Conservation (phyloP, 805 yeast species). For the Hanseniaspora lindneri region DNA sequence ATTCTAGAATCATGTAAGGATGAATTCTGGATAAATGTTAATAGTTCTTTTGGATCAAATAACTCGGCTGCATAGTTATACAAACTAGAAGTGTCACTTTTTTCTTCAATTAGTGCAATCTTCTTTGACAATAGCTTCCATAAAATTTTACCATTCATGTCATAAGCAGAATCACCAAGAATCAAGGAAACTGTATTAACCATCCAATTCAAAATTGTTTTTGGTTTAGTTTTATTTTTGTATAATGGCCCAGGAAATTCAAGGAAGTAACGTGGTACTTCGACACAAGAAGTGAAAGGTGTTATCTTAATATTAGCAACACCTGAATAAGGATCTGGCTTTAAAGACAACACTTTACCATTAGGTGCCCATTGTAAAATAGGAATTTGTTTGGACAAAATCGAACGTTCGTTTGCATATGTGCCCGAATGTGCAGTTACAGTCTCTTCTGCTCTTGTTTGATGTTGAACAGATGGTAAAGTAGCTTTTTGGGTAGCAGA, state of each 20-base stretch:
- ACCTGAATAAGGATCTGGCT: conserved; percentile 28
- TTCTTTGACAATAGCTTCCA: conserved; percentile 24
- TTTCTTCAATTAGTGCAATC: conserved; percentile 14
- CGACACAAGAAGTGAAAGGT: background rate
- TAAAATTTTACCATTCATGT: conserved; percentile 20
- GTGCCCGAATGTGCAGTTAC: too few relatives aligned
- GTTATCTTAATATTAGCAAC: conserved; percentile 4
- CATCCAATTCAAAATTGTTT: conserved; percentile 64
- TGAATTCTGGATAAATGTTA: conserved; percentile 18
- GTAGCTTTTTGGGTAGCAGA: too few relatives aligned
- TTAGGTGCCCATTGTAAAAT: conserved; percentile 55
- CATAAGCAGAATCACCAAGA: conserved; percentile 17
- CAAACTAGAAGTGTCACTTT: background rate
- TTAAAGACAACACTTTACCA: conserved; percentile 34
- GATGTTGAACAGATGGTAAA: too few relatives aligned
- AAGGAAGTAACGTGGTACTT: conserved; percentile 21
- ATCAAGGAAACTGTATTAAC: conserved; percentile 29
- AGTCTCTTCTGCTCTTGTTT: too few relatives aligned
- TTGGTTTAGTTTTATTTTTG: conserved; percentile 42
- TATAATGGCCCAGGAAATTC: conserved; percentile 43
- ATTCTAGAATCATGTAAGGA: conserved; percentile 20
- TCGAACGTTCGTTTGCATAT: conserved; percentile 3
- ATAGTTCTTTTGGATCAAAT: conserved; percentile 27
- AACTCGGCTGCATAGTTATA: conserved; percentile 28
- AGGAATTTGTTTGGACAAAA: conserved; percentile 51